Conservation (phyloP, 2,329 filamentous ascomycete species). For the Gaeumannomyces sp. region DNA sequence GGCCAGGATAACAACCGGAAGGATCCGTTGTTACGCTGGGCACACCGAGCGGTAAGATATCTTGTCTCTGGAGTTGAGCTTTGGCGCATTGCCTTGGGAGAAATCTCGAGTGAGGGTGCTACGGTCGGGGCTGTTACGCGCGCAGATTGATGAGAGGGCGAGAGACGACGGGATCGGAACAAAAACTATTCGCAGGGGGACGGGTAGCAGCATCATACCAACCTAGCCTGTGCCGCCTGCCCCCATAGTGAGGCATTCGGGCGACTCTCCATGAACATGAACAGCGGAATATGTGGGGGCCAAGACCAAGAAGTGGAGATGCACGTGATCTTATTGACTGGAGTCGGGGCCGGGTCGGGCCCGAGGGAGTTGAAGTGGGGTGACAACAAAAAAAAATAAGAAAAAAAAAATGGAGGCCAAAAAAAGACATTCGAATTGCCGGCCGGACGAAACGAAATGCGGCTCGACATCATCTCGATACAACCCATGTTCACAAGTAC, state of each 20-base stretch:
- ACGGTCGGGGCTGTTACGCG: too few species aligned
- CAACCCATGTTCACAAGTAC: neutral
- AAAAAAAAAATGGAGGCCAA: neutral
- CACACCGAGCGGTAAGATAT: neutral
- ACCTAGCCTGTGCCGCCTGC: neutral
- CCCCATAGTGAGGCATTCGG: too few species aligned
- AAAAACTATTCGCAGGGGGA: too few species aligned
- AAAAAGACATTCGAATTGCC: neutral
- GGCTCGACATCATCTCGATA: neutral
- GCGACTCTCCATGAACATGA: too few species aligned
- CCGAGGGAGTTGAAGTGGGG: neutral
- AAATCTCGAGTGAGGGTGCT: too few species aligned
- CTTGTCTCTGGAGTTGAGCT: too few species aligned
- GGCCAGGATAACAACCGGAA: neutral
- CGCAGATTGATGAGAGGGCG: too few species aligned
- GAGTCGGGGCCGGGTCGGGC: neutral
- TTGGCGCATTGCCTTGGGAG: too few species aligned
- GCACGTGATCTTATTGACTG: neutral
- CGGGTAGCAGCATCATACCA: too few species aligned
- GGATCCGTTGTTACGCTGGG: neutral
- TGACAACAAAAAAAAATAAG: neutral
- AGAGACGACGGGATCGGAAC: too few species aligned
- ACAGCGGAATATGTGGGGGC: neutral
- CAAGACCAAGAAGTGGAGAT: too few species aligned
- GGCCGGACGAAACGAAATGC: neutral